phyloP scores from a whole-genome alignment of 2,329 filamentous ascomycete genomes.

The Zasmidium citrigriseum region DNA sequence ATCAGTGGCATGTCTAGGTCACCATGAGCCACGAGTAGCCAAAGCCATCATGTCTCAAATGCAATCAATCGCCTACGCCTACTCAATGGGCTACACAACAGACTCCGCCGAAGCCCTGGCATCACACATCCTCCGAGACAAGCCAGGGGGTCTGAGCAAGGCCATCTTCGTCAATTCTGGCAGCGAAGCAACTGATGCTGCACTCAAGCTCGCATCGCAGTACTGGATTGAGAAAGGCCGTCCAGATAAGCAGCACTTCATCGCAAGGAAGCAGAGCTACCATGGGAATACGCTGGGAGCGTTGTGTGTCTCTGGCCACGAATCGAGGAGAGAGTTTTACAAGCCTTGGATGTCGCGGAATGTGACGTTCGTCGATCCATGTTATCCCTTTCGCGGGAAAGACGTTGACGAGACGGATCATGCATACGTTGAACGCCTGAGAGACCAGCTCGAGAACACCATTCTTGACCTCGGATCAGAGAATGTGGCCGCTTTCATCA shows the following conservation, averaged over 20 bases:
- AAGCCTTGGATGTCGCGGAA: constrained; percentile 32
- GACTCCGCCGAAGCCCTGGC: constrained; percentile 55
- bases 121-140: constrained; percentile 7
- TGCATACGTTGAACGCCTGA: constrained; percentile 43
- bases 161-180: constrained; percentile 21
- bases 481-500: constrained; percentile 51
- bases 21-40: constrained; percentile 42
- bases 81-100: constrained; percentile 58
- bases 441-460: constrained; percentile 50
- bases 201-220: constrained; percentile 51
- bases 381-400: constrained; percentile 39
- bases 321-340: constrained; percentile 35
- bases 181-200: constrained; percentile 47
- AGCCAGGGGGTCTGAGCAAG: constrained; percentile 3
- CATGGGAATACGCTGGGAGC: constrained; percentile 54
- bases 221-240: constrained; percentile 47
- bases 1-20: constrained; percentile 19
- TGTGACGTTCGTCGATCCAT: constrained; percentile 28
- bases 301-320: constrained; percentile 42
- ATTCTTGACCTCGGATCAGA: constrained; percentile 48
- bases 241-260: constrained; percentile 41
- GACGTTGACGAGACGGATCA: constrained; percentile 38
- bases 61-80: constrained; percentile 56
- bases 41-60: constrained; percentile 61
- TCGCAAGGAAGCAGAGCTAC: constrained; percentile 48